A percentile compares a stretch with the other conserved stretches of the same genome.
phyloP scores from a whole-genome alignment of 108 stramenopile genomes.

The Bacterosira constricta region DNA sequence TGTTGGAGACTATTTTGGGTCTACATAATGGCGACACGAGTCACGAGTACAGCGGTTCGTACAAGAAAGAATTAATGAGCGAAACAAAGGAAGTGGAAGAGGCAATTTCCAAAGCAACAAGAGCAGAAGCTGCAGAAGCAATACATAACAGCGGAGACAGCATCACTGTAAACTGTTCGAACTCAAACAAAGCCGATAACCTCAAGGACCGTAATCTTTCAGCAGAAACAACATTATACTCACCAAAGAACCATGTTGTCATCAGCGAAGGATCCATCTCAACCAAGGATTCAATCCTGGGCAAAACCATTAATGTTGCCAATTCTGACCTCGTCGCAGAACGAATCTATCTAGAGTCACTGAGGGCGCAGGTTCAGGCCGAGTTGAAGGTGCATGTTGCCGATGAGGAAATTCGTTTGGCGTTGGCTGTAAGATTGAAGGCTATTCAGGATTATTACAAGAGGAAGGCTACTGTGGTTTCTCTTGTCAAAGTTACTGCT shows the following conservation, averaged over 20 bases:
- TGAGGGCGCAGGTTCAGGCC: slow-evolving; percentile 39
- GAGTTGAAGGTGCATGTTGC: slow-evolving; percentile 48
- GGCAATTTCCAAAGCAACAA: background rate
- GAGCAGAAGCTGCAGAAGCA: background rate
- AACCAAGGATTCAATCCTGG: slow-evolving; percentile 41
- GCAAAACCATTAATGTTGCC: slow-evolving; percentile 27
- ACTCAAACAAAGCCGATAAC: slow-evolving; percentile 12
- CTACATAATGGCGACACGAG: background rate
- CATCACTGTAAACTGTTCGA: slow-evolving; percentile 6
- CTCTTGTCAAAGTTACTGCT: slow-evolving; percentile 2
- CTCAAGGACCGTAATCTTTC: background rate
- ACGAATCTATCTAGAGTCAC: slow-evolving; percentile 40
- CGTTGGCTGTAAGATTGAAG: slow-evolving; percentile 24
- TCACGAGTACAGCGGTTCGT: background rate
- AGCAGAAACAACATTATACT: background rate
- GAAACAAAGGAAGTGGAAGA: background rate
- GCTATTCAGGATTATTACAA: slow-evolving; percentile 40
- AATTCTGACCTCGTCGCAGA: slow-evolving; percentile 34
- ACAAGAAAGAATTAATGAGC: background rate
- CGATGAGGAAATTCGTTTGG: slow-evolving; percentile 40
- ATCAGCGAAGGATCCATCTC: slow-evolving; percentile 40
- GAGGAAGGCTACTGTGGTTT: slow-evolving; percentile 28
- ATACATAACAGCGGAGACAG: background rate
- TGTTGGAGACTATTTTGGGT: background rate
- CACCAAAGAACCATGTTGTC: slow-evolving; percentile 24